phyloP scores from a whole-genome alignment of 176 grass and related monocot genomes.

The Pontederia paniculata region DNA sequence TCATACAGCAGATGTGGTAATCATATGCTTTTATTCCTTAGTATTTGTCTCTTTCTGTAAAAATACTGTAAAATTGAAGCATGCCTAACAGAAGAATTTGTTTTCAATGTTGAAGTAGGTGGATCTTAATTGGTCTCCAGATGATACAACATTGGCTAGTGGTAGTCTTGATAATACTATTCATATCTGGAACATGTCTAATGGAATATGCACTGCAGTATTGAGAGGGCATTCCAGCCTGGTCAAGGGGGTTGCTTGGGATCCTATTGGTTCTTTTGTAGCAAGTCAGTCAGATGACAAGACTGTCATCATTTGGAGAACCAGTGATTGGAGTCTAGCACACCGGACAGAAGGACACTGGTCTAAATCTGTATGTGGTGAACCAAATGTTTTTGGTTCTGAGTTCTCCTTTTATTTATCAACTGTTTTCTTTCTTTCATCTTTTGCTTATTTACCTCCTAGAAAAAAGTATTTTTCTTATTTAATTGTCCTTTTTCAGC shows the following conservation, averaged over 20 bases:
- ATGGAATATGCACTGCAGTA: conserved; percentile 90
- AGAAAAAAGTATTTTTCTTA: conserved; percentile 20
- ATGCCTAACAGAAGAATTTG: neutral
- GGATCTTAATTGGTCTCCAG: conserved; percentile 98
- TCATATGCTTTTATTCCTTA: conserved; percentile 11
- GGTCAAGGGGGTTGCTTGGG: conserved; percentile 98
- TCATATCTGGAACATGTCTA: conserved; percentile 87
- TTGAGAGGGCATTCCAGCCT: conserved; percentile 89
- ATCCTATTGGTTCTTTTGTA: conserved; percentile 97
- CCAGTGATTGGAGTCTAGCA: conserved; percentile 91
- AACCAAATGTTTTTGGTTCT: conserved; percentile 5
- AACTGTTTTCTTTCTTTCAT: conserved; percentile 1
- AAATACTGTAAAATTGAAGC: neutral
- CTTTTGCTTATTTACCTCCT: conserved; percentile 10
- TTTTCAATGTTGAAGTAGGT: conserved; percentile 60
- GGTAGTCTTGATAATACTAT: conserved; percentile 92
- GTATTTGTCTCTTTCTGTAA: neutral
- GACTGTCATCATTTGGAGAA: conserved; percentile 92
- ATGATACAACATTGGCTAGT: conserved; percentile 81
- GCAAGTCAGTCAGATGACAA: conserved; percentile 97
- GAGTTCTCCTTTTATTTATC: conserved; percentile 9
- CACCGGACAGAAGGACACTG: conserved; percentile 96
- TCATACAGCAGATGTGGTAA: conserved; percentile 98
- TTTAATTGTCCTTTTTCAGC: conserved; percentile 30
- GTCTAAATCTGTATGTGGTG: conserved; percentile 73